Evolutionary conservation across 257 asterid species (phyloP).

Genomic region (Nicotiana benthamiana): DNA sequence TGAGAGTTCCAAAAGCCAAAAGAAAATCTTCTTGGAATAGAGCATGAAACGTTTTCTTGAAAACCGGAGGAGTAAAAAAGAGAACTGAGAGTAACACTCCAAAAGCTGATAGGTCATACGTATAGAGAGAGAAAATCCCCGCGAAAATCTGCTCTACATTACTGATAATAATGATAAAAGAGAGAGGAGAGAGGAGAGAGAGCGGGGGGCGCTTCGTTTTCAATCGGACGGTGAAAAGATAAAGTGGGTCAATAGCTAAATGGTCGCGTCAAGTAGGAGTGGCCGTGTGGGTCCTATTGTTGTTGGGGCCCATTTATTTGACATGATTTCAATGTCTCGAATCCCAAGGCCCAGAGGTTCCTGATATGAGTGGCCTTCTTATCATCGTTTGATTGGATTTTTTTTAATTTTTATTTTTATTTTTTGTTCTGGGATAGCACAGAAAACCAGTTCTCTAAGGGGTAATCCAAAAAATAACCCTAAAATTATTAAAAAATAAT

Average conservation of each 20-base stretch:
- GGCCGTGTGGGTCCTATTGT: slow-evolving; percentile 5
- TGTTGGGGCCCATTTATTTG: slow-evolving; percentile 5
- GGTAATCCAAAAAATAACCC: too few relatives aligned
- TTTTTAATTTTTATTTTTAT: too few relatives aligned
- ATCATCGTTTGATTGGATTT: slow-evolving; percentile 4
- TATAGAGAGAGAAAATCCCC: slow-evolving; percentile 27
- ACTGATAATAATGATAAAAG: slow-evolving; percentile 4
- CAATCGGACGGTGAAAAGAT: slow-evolving; percentile 33
- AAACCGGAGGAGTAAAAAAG: slow-evolving; percentile 27
- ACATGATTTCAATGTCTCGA: slow-evolving; percentile 25
- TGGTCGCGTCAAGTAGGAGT: slow-evolving; percentile 13
- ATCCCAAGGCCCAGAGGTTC: slow-evolving; percentile 32
- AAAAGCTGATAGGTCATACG: neutral
- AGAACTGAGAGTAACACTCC: slow-evolving; percentile 7
- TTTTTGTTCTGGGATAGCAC: too few relatives aligned
- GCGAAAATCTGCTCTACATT: slow-evolving; percentile 45
- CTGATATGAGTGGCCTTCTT: neutral
- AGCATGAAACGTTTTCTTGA: slow-evolving; percentile 26
- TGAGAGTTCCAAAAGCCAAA: slow-evolving; percentile 8
- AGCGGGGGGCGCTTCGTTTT: slow-evolving; percentile 19
- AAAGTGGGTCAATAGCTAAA: slow-evolving; percentile 15
- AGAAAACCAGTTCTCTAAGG: too few relatives aligned
- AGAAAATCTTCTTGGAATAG: slow-evolving; percentile 39
- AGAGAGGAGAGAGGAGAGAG: neutral
- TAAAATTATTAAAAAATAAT: too few relatives aligned